Percentiles rank a stretch among this genome's conserved stretches.
These are phyloP conservation scores for Monosporascus sp. DNA, from an alignment of 2,329 filamentous ascomycete species.

Conservation along the genomic window DNA sequence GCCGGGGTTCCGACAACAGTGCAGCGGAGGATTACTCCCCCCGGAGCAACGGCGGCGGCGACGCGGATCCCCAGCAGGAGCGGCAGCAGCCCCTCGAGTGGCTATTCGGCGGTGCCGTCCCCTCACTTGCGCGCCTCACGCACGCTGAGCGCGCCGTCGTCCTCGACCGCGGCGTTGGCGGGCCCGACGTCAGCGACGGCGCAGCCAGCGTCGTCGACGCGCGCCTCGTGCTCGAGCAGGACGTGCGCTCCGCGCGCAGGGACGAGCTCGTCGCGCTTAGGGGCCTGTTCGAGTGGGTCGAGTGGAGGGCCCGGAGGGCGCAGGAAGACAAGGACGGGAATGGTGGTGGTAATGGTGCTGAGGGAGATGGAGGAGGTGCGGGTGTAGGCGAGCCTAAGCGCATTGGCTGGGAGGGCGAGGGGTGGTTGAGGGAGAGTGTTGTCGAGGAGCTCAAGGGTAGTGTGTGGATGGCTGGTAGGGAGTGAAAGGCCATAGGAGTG, in stretches of 20 bases:
- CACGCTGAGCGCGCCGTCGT: constrained; percentile 63
- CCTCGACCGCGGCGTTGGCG: constrained; percentile 46
- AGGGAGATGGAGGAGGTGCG: constrained; percentile 4
- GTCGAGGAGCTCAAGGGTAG: constrained; percentile 51
- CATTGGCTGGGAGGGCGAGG: constrained; percentile 31
- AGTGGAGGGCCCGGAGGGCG: constrained; percentile 32
- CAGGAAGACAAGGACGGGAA: constrained; percentile 17
- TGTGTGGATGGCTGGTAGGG: constrained; percentile 44
- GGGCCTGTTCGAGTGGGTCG: constrained; percentile 53
- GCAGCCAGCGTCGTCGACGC: constrained; percentile 57
- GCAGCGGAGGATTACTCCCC: constrained; percentile 18
- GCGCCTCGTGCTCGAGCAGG: constrained; percentile 59
- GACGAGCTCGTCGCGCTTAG: constrained; percentile 42
- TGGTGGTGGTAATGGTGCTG: constrained; percentile 14
- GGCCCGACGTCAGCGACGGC: constrained; percentile 40
- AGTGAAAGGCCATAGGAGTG: constrained; percentile 5
- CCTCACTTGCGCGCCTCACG: constrained; percentile 47
- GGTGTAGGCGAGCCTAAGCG: constrained; percentile 11
- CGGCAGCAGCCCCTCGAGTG: constrained; percentile 58
- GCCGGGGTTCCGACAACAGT: constrained; percentile 25
- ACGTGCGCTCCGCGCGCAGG: constrained; percentile 24
- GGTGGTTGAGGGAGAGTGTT: constrained; percentile 52
- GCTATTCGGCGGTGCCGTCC: constrained; percentile 60
- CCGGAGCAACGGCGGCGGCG: constrained; percentile 28
- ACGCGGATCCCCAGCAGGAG: constrained; percentile 26